These are phyloP conservation scores for Aspergillus neoniger DNA, from an alignment of 2,329 filamentous ascomycete species.

Conservation along the genomic window DNA sequence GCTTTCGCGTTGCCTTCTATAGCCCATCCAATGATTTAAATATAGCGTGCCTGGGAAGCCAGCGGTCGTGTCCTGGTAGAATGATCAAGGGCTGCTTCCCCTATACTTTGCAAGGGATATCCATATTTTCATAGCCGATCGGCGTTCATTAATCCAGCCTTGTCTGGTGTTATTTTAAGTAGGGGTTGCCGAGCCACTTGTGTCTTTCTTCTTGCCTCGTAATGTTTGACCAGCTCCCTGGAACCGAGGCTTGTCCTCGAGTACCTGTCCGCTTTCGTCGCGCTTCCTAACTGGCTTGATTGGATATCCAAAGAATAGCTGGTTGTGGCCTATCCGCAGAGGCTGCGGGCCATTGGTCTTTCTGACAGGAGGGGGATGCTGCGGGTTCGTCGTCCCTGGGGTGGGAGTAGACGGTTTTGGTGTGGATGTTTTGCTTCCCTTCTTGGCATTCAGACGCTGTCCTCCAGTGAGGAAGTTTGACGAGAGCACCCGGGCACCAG, in stretches of 20 bases:
- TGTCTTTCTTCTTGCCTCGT: constrained; percentile 69
- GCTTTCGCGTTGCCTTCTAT: constrained; percentile 6
- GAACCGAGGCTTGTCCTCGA: constrained; percentile 70
- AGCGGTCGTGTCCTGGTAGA: not conserved
- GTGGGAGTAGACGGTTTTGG: constrained; percentile 75
- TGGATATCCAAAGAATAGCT: constrained; percentile 96
- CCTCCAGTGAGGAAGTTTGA: constrained; percentile 81
- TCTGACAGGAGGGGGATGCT: constrained; percentile 47
- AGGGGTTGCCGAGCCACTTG: constrained; percentile 38
- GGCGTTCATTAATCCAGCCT: not conserved
- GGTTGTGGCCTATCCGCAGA: constrained; percentile 79
- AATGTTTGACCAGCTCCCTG: constrained; percentile 83
- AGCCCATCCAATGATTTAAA: not conserved
- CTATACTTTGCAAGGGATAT: not conserved
- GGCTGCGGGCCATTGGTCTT: constrained; percentile 80
- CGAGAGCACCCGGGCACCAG: constrained; percentile 62
- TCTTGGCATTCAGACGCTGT: constrained; percentile 80
- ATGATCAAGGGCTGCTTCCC: not conserved
- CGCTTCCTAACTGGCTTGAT: constrained; percentile 83
- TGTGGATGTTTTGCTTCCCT: constrained; percentile 71
- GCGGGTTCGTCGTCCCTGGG: constrained; percentile 54
- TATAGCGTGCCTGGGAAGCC: not conserved
- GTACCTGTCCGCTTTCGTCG: constrained; percentile 63
- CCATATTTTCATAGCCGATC: not conserved
- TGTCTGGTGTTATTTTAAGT: constrained; percentile 32